These are phyloP conservation scores for Skeletonema costatum DNA, from an alignment of 108 stramenopile species.

Conservation along the genomic window DNA sequence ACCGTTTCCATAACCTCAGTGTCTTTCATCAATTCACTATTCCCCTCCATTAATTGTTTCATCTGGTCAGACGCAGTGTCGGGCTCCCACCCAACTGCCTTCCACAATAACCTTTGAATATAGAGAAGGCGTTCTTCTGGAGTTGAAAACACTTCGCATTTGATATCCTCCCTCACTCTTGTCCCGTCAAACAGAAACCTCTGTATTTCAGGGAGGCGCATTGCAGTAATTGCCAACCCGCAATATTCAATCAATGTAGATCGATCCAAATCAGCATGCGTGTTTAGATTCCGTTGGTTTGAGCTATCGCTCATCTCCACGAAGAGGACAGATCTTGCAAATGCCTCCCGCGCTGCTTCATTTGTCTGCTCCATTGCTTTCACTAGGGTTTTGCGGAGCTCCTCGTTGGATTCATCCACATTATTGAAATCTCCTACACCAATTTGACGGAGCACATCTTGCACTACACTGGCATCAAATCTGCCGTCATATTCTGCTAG, in stretches of 20 bases:
- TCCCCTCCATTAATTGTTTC: constrained; percentile 32
- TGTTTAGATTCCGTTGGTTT: background rate
- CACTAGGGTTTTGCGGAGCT: background rate
- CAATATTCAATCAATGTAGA: constrained; percentile 54
- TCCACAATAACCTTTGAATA: constrained; percentile 57
- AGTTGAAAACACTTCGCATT: background rate
- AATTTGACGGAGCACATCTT: constrained; percentile 18
- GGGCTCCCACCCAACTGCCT: constrained; percentile 67
- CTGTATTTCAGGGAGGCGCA: constrained; percentile 46
- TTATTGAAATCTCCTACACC: constrained; percentile 26
- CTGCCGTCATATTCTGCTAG: constrained; percentile 2
- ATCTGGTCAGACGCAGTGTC: constrained; percentile 50
- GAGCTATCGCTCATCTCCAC: constrained; percentile 15
- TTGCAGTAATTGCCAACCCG: constrained; percentile 51
- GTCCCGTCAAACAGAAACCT: constrained; percentile 34
- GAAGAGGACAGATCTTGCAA: constrained; percentile 19
- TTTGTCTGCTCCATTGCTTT: constrained; percentile 36
- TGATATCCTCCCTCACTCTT: constrained; percentile 13
- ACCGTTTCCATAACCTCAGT: constrained; percentile 32
- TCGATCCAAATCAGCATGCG: background rate
- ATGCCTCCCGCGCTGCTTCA: constrained; percentile 27
- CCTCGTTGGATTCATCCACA: background rate
- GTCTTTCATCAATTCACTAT: constrained; percentile 22
- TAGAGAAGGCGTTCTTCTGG: constrained; percentile 46
- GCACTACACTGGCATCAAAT: constrained; percentile 2